Base-by-base conservation (phyloP, 2,329 filamentous ascomycete species). In the Colletotrichum navitas region DNA sequence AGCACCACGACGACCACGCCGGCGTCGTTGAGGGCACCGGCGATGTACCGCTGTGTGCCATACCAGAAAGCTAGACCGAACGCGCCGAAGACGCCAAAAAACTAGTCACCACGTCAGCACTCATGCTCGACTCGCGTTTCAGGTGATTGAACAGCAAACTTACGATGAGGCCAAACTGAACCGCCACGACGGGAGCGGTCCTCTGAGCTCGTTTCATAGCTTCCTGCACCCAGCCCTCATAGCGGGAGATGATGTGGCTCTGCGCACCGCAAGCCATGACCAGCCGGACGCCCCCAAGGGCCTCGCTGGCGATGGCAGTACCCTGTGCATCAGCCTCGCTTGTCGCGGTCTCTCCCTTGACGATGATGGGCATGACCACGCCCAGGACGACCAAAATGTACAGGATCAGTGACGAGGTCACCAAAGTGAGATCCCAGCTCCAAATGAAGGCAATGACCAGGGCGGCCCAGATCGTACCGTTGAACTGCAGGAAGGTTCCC, bases 351-450 rank as follows among this genome's bases (percentile, higher is more conserved):
- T 79, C 76, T 1, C 73, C 63, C 43, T 78, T 78, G 7, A 79
- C 68, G 3, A 81, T 74, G 7, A 78, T 49, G 0, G 81, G 81
- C 1, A 83, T 34, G 1, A 76, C 75, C 1, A 83, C 51, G 1
- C 74, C 66, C 52, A 79, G 76, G 1, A 78, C 72, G 5, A 81
- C 5, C 5, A 81, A 1, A 7, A 85, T 79, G 68, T 85, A 86
- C 1, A 86, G 74, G 21, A 89, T 76, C 0, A 84, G 77, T 0
- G 85, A 82, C 45, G 84, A 86, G 0, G 84, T 83, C 1, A 87
- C 86, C 26, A 89, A 76, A 0, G 85, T 89, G 21, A 89, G 78
- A 11, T 85, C 78, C 85, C 86, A 87, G 6, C 83, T 86, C 74
- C 86, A 87, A 6, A 81, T 77, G 71, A 89, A 89, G 0, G 87